These are phyloP conservation scores for Aspergillus uvarum DNA, from an alignment of 2,329 filamentous ascomycete genomes.

Conservation along the genomic window DNA sequence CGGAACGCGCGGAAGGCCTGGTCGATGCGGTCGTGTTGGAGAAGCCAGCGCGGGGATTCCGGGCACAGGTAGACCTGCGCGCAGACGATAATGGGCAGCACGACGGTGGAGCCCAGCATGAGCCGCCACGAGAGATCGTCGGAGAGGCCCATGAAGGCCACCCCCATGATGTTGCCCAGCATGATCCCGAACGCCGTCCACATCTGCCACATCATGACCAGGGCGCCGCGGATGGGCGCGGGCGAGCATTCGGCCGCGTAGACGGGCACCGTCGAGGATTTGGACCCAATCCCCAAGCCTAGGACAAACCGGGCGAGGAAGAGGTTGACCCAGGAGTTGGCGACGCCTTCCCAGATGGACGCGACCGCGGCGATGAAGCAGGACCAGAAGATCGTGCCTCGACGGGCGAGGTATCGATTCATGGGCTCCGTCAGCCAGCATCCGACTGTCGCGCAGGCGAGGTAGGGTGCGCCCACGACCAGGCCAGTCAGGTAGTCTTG, in stretches of 20 bases:
- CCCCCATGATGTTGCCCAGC: slow-evolving; percentile 51
- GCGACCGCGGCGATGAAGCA: slow-evolving; percentile 44
- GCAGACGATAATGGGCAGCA: slow-evolving; percentile 57
- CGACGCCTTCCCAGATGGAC: slow-evolving; percentile 45
- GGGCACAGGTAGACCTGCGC: slow-evolving; percentile 66
- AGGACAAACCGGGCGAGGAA: slow-evolving; percentile 45
- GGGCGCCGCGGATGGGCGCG: slow-evolving; percentile 50
- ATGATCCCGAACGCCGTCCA: slow-evolving; percentile 49
- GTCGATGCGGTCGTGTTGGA: slow-evolving; percentile 47
- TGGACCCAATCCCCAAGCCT: slow-evolving; percentile 45
- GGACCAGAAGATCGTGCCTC: slow-evolving; percentile 47
- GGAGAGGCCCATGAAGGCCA: slow-evolving; percentile 45
- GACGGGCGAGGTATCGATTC: slow-evolving; percentile 46
- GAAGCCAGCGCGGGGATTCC: slow-evolving; percentile 53
- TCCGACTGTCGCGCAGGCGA: slow-evolving; percentile 46
- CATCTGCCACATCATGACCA: slow-evolving; percentile 57
- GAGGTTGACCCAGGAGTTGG: slow-evolving; percentile 45
- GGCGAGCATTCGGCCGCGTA: slow-evolving; percentile 52
- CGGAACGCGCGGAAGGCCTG: slow-evolving; percentile 53
- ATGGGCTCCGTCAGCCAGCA: slow-evolving; percentile 52
- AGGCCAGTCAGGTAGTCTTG: slow-evolving; percentile 42
- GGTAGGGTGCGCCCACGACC: slow-evolving; percentile 48
- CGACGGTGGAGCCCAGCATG: slow-evolving; percentile 67
- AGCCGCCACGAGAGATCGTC: slow-evolving; percentile 63
- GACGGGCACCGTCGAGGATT: slow-evolving; percentile 48